phyloP scores from a whole-genome alignment of 2,329 filamentous ascomycete genomes.

The Trichothecium roseum region DNA sequence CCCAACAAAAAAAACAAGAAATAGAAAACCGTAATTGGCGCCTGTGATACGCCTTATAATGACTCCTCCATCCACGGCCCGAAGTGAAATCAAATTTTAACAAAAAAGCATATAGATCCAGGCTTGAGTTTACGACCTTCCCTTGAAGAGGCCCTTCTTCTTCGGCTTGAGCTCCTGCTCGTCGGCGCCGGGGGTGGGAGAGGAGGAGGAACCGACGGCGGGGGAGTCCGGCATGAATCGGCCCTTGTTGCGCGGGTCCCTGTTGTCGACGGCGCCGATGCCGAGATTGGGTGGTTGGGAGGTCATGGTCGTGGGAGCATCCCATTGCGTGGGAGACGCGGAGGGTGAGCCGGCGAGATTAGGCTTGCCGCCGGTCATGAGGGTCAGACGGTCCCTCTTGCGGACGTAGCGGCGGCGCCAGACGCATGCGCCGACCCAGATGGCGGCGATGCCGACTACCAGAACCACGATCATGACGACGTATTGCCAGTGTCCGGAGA shows the following conservation, averaged over 20 bases:
- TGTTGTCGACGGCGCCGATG: conserved; percentile 15
- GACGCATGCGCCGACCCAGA: conserved; percentile 59
- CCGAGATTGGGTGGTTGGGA: conserved; percentile 16
- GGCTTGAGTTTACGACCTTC: conserved; percentile 2
- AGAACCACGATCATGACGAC: conserved; percentile 72
- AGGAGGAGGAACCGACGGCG: too few species aligned
- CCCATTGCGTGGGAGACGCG: conserved; percentile 22
- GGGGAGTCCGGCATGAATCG: conserved; percentile 11
- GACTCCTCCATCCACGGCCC: too few species aligned
- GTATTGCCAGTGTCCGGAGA: conserved; percentile 66
- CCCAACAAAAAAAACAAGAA: too few species aligned
- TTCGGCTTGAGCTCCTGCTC: conserved; percentile 9
- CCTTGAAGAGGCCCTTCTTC: conserved; percentile 2
- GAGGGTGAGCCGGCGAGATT: conserved; percentile 22
- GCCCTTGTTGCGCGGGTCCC: conserved; percentile 11
- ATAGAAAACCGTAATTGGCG: too few species aligned
- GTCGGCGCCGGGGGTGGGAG: conserved; percentile 4
- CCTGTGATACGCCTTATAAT: too few species aligned
- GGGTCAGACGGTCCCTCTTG: conserved; percentile 48
- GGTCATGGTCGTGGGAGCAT: conserved; percentile 6
- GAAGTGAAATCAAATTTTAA: too few species aligned
- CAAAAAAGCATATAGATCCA: conserved; percentile 2
- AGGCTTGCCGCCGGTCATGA: conserved; percentile 25
- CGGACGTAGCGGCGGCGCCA: conserved; percentile 65
- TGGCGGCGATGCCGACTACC: conserved; percentile 53